These are phyloP conservation scores for Coprinopsis marcescibilis DNA, from an alignment of 768 basidiomycete species.

Conservation along the genomic window DNA sequence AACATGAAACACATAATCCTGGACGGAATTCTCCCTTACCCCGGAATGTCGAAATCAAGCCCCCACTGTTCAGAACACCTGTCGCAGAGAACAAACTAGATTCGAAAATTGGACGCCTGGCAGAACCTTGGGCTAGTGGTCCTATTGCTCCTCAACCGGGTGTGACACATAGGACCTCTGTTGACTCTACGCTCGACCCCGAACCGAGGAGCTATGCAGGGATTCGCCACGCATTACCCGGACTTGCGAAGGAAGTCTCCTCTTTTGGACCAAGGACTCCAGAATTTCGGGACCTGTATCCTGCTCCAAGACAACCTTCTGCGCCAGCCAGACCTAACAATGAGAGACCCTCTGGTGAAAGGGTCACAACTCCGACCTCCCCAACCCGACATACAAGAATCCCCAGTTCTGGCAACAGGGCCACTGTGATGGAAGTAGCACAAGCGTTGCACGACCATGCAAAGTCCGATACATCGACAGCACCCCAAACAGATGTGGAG, in stretches of 20 bases:
- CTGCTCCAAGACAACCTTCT: neutral
- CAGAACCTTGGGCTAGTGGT: slow-evolving; percentile 7
- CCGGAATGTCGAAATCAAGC: neutral
- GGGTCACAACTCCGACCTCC: neutral
- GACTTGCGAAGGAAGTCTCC: slow-evolving; percentile 5
- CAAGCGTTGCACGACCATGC: slow-evolving; percentile 43
- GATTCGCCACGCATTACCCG: slow-evolving; percentile 9
- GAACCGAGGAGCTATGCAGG: slow-evolving; percentile 6
- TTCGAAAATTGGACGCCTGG: slow-evolving; percentile 7
- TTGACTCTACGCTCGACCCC: neutral
- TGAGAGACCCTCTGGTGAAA: slow-evolving; percentile 15
- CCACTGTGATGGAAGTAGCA: slow-evolving; percentile 76
- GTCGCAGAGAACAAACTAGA: neutral
- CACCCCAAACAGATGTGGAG: neutral
- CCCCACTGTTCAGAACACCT: neutral
- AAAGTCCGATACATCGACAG: too few species aligned
- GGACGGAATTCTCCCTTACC: neutral
- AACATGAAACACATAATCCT: neutral
- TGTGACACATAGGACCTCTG: neutral
- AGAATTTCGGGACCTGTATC: neutral
- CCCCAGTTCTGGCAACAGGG: slow-evolving; percentile 62
- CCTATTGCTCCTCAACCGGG: slow-evolving; percentile 2
- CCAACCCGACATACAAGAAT: slow-evolving; percentile 48
- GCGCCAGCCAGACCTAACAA: slow-evolving; percentile 18
- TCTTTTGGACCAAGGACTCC: slow-evolving; percentile 1